Evolutionary conservation across 352 stramenopile species (phyloP), one percentile per base, ranked within the genome.

Genomic region (Pythium utonaiense): DNA sequence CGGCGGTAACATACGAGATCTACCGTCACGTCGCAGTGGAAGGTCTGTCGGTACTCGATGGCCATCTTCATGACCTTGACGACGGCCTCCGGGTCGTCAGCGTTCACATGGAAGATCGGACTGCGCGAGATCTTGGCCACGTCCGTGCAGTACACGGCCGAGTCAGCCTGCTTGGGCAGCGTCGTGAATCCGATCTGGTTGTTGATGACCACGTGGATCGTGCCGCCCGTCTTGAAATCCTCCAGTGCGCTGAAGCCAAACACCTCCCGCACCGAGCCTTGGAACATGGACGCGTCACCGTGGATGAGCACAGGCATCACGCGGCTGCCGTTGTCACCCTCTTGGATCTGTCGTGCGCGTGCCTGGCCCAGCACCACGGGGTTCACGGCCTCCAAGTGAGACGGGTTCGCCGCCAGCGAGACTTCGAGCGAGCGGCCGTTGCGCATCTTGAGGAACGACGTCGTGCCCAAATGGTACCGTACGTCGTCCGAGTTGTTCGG

Each of bases 161-260:
- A 99, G 49, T 98, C 89, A 45, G 87, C 94, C 66, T 99, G 92
- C 66, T 97, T 97, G 16, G 97, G 96, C 62, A 99, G 85, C 9
- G 97, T 99, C n/a, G 98, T 99, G 74, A 99, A 99, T 16, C 86
- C 90, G 22, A 97, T 94, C 73, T 98, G 95, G 68, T 99, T 99
- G 80, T 99, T 99, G 57, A 99, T 97, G 63, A 99, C 96, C 16
- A 99, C 91, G 73, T 99, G 97, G 64, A 99, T 96, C 14, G 96
- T 99, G 47, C 98, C 98, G 42, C 97, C 97, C 12, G 97, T 98
- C 57, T 88, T 86, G 74, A 99, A 99, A 40, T 98, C 86, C 33
- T 90, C 75, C 16, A 99, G 88, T 22, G 80, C 82, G 51, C 77
- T 92, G 48, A 97, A 93, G 1, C 78, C 84, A 57, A 96, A 78